Conservation (phyloP, 805 yeast species). For the Kockiozyma suomiensis region DNA sequence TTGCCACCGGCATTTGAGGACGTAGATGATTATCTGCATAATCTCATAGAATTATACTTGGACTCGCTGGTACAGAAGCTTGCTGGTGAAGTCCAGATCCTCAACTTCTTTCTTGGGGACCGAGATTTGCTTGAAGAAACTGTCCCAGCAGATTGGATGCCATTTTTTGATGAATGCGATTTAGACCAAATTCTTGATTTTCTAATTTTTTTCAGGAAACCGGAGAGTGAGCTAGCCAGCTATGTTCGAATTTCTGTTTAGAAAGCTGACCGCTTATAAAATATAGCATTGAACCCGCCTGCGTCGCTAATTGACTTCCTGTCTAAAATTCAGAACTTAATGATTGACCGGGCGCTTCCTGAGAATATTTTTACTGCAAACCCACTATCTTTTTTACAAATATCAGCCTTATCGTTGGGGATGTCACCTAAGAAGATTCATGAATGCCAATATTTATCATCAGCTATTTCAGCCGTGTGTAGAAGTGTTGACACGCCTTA, state of each 20-base stretch:
- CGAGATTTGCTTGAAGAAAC: slow-evolving; percentile 24
- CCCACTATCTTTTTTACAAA: slow-evolving; percentile 2
- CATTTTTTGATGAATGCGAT: slow-evolving; percentile 22
- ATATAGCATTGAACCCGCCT: slow-evolving; percentile 10
- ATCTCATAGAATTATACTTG: slow-evolving; percentile 20
- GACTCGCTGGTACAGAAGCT: slow-evolving; percentile 30
- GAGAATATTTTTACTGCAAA: not conserved
- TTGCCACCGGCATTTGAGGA: slow-evolving; percentile 23
- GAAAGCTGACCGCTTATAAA: not conserved
- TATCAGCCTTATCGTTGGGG: slow-evolving; percentile 29
- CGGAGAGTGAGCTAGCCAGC: not conserved
- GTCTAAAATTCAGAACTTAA: slow-evolving; percentile 7
- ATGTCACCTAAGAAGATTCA: slow-evolving; percentile 36
- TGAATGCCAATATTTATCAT: slow-evolving; percentile 32
- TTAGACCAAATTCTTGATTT: slow-evolving; percentile 20
- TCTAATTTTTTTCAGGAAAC: slow-evolving; percentile 10
- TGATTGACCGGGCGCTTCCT: slow-evolving; percentile 19
- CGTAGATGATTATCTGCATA: slow-evolving; percentile 24
- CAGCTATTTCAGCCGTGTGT: slow-evolving; percentile 21
- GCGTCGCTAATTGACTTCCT: slow-evolving; percentile 20
- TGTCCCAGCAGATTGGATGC: slow-evolving; percentile 27
- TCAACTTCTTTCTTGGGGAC: slow-evolving; percentile 28
- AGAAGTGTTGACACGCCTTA: slow-evolving; percentile 8
- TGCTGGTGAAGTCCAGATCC: slow-evolving; percentile 27
- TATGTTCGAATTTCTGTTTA: not conserved